Percentiles rank a stretch among this genome's conserved stretches.
phyloP scores from a whole-genome alignment of 352 stramenopile species.

The Pythium myriotylum region DNA sequence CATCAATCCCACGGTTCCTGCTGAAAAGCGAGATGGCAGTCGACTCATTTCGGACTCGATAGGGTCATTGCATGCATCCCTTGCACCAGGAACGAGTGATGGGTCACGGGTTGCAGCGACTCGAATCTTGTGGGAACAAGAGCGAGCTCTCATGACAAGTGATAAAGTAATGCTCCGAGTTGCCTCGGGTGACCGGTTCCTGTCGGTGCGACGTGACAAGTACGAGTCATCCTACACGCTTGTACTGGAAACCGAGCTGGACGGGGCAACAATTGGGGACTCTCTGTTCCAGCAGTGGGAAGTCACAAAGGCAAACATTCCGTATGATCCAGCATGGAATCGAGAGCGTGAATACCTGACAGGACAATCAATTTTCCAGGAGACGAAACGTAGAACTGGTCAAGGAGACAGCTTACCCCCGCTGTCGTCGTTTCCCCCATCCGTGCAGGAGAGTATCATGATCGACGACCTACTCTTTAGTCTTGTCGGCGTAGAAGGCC shows the following conservation, averaged over 20 bases:
- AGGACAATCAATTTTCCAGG: conserved; percentile 56
- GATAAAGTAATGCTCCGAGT: conserved; percentile 80
- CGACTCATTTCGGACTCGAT: conserved; percentile 28
- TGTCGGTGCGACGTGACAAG: conserved; percentile 42
- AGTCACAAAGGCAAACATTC: conserved; percentile 86
- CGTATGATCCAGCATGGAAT: conserved; percentile 87
- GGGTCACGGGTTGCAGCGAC: conserved; percentile 2
- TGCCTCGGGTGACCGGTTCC: conserved; percentile 56
- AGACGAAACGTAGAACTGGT: conserved; percentile 44
- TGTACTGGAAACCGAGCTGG: conserved; percentile 51
- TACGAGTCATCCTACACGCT: conserved; percentile 34
- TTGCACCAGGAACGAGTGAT: conserved; percentile 3
- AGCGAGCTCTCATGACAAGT: conserved; percentile 66
- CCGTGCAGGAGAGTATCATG: conserved; percentile 79
- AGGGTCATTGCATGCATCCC: conserved; percentile 11
- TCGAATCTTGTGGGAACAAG: conserved; percentile 49
- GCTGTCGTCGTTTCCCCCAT: conserved; percentile 74
- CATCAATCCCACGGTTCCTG: conserved; percentile 51
- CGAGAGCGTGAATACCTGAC: conserved; percentile 81
- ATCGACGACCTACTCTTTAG: conserved; percentile 85
- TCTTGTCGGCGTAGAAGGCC: conserved; percentile 77
- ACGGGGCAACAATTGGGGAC: conserved; percentile 33
- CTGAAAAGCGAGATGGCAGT: conserved; percentile 27
- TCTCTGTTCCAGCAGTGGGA: conserved; percentile 76
- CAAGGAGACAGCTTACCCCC: conserved; percentile 55